phyloP scores from a whole-genome alignment of 768 basidiomycete genomes.

The Panellus pusillus region DNA sequence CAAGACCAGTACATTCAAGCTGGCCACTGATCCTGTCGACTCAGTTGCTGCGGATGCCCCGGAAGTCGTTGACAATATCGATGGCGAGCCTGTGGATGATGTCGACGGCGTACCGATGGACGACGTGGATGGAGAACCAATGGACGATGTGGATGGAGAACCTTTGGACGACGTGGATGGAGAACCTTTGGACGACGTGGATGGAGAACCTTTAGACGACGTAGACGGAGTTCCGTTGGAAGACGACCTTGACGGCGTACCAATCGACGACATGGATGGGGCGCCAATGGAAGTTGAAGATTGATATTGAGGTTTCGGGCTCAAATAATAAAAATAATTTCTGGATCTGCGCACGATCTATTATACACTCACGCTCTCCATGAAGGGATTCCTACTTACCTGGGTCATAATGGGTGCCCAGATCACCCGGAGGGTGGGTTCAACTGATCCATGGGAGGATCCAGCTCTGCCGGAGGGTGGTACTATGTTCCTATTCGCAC shows the following conservation, averaged over 20 bases:
- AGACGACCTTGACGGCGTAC: conserved; percentile 44
- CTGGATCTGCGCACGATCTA: no score
- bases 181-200: conserved; percentile 40
- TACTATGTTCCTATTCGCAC: background rate
- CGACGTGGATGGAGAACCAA: conserved; percentile 53
- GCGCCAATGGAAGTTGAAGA: conserved; percentile 49
- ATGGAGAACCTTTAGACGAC: conserved; percentile 40
- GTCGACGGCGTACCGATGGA: conserved; percentile 40
- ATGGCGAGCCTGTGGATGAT: conserved; percentile 39
- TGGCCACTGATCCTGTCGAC: conserved; percentile 48
- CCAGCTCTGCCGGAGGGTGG: no score
- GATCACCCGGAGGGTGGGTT: no score
- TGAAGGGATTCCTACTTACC: no score
- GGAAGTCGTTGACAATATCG: conserved; percentile 27
- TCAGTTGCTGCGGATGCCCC: conserved; percentile 23
- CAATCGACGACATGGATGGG: conserved; percentile 42
- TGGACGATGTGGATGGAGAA: conserved; percentile 39
- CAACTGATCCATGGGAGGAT: no score
- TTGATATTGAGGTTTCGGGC: no score
- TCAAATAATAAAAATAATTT: no score
- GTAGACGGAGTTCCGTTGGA: conserved; percentile 50
- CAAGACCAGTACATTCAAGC: conserved; percentile 77
- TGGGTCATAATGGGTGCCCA: no score
- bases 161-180: conserved; percentile 41
- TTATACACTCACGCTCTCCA: no score